phyloP scores from a whole-genome alignment of 306 rosid species.

The Vicia sativa region DNA sequence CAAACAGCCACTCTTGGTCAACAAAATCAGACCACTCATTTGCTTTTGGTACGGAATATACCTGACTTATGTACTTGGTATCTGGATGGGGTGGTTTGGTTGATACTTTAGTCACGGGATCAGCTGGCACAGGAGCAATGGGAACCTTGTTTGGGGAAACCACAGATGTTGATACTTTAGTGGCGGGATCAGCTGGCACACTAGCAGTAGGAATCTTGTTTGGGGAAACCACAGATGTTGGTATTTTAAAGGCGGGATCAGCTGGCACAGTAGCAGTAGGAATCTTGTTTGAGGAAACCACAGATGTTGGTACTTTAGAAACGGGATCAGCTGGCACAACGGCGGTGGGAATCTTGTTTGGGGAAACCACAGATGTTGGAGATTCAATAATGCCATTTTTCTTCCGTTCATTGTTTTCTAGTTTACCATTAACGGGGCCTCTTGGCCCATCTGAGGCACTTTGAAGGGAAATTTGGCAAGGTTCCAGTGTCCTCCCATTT shows the following conservation, averaged over 20 bases:
- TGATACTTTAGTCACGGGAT: constrained; percentile 39
- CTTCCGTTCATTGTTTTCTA: constrained; percentile 57
- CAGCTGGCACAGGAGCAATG: constrained; percentile 41
- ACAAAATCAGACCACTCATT: constrained; percentile 60
- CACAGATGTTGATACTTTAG: constrained; percentile 38
- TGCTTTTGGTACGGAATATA: constrained; percentile 68
- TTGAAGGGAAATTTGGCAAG: constrained; percentile 54
- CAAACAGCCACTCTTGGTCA: constrained; percentile 77
- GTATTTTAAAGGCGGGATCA: constrained; percentile 42
- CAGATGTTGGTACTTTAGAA: constrained; percentile 33
- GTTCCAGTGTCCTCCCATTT: constrained; percentile 74
- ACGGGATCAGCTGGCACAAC: constrained; percentile 47
- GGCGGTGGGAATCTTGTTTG: constrained; percentile 36
- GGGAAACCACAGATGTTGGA: constrained; percentile 43
- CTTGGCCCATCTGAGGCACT: constrained; percentile 51
- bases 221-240: constrained; percentile 43
- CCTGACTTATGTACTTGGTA: constrained; percentile 58
- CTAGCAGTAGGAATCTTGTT: constrained; percentile 42
- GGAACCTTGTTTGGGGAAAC: constrained; percentile 46
- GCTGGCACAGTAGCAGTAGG: constrained; percentile 35
- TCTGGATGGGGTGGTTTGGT: constrained; percentile 78
- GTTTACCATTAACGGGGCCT: constrained; percentile 46
- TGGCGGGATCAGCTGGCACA: constrained; percentile 42
- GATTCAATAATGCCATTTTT: constrained; percentile 65
- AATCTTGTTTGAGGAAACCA: constrained; percentile 44